Evolutionary conservation across 2,329 filamentous ascomycete genomes (phyloP).

Genomic region (Fusarium zealandicum): DNA sequence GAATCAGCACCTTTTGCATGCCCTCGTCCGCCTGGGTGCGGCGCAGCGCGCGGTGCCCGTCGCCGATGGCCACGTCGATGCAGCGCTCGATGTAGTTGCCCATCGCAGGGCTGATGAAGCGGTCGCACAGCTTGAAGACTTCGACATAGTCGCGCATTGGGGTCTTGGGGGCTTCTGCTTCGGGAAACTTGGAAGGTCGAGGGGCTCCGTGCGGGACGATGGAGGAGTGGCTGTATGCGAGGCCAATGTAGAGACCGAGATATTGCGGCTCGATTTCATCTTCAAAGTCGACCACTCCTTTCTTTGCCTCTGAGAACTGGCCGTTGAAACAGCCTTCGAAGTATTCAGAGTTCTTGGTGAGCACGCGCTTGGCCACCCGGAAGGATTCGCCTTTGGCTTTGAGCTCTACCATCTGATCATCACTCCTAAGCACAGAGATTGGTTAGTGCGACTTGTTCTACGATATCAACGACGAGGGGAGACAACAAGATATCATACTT

Average conservation of each 20-base stretch:
- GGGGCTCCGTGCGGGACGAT: constrained; percentile 43
- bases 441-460: background rate
- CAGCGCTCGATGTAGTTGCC: constrained; percentile 42
- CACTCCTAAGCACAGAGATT: constrained; percentile 32
- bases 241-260: constrained; percentile 46
- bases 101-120: constrained; percentile 45
- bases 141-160: constrained; percentile 46
- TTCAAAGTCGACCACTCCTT: constrained; percentile 40
- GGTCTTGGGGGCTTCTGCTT: constrained; percentile 38
- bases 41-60: constrained; percentile 46
- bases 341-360: constrained; percentile 46
- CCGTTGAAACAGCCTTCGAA: constrained; percentile 43
- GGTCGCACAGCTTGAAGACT: constrained; percentile 49
- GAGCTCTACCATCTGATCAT: constrained; percentile 44
- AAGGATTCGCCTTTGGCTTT: constrained; percentile 43
- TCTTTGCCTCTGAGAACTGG: constrained; percentile 41
- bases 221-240: constrained; percentile 47
- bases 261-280: constrained; percentile 46
- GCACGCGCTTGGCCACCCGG: constrained; percentile 42
- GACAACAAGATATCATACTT: constrained; percentile 39
- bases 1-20: constrained; percentile 42
- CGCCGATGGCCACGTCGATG: constrained; percentile 42
- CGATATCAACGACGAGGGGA: background rate
- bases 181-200: constrained; percentile 34
- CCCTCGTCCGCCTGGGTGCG: constrained; percentile 38